These are phyloP conservation scores for Delphinella strobiligena DNA, from an alignment of 2,329 filamentous ascomycete species.

Conservation along the genomic window DNA sequence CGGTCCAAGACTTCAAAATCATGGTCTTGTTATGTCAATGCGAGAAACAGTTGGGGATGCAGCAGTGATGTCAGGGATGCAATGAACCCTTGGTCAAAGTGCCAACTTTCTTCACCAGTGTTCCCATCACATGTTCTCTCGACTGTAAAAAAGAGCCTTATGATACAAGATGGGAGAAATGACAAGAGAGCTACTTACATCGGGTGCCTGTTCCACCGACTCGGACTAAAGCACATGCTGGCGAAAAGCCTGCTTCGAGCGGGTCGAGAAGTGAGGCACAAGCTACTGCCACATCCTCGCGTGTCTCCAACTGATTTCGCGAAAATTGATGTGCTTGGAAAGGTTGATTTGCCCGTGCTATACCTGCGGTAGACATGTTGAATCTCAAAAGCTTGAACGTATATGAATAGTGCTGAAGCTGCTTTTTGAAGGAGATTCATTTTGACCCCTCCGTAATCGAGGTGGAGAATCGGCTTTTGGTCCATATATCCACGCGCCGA, in stretches of 20 bases:
- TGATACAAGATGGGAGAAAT: not conserved
- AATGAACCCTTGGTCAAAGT: too few relatives aligned
- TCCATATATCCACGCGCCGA: not conserved
- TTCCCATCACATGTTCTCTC: not conserved
- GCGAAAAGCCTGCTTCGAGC: constrained; percentile 60
- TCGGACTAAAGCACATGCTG: constrained; percentile 50
- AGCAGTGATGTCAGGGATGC: too few relatives aligned
- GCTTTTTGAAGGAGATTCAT: not conserved
- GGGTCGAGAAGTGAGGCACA: constrained; percentile 51
- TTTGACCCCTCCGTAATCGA: not conserved
- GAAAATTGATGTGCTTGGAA: constrained; percentile 30
- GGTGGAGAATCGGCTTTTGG: not conserved
- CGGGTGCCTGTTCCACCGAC: constrained; percentile 61
- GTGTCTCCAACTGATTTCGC: constrained; percentile 27
- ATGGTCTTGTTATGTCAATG: too few relatives aligned
- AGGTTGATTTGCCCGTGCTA: constrained; percentile 29
- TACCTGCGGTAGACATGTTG: constrained; percentile 10
- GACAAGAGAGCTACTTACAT: constrained; percentile 28
- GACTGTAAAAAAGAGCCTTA: too few relatives aligned
- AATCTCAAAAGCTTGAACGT: not conserved
- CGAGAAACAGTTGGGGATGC: too few relatives aligned
- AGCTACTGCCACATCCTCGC: constrained; percentile 30
- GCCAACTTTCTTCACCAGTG: too few relatives aligned
- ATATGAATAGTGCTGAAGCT: not conserved
- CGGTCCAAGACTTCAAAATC: too few relatives aligned